phyloP scores from a whole-genome alignment of 306 rosid species.

The Pterocarpus santalinus region DNA sequence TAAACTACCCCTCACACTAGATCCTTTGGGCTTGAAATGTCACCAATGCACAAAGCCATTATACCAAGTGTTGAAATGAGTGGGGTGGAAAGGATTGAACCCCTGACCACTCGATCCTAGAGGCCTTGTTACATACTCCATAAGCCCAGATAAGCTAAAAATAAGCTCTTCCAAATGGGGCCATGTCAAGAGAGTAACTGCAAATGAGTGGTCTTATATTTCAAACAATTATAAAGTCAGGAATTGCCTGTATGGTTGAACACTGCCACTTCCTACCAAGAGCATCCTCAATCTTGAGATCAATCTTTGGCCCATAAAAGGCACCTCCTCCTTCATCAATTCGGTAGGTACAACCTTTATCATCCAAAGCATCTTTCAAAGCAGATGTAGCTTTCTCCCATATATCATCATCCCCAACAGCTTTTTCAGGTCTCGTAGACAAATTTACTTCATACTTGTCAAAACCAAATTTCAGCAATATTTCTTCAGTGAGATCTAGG shows the following conservation, averaged over 20 bases:
- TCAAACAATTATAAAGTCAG: conserved; percentile 37
- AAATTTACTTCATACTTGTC: conserved; percentile 91
- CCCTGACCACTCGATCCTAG: not conserved
- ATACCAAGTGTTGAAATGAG: conserved; percentile 9
- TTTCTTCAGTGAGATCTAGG: conserved; percentile 88
- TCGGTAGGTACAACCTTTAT: conserved; percentile 91
- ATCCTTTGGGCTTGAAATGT: conserved; percentile 8
- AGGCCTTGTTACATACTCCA: not conserved
- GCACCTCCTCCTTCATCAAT: conserved; percentile 99
- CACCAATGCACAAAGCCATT: not conserved
- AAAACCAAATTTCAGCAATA: conserved; percentile 87
- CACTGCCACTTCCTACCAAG: conserved; percentile 99
- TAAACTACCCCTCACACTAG: not conserved
- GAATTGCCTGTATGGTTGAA: conserved; percentile 92
- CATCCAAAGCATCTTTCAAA: conserved; percentile 88
- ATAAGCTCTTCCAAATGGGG: conserved; percentile 26
- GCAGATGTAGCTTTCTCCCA: conserved; percentile 94
- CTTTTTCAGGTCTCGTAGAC: conserved; percentile 91
- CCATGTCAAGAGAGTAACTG: conserved; percentile 7
- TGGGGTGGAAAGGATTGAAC: not conserved
- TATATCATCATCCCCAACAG: conserved; percentile 86
- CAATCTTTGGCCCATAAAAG: conserved; percentile 98
- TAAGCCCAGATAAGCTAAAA: not conserved
- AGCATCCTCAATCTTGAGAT: conserved; percentile 98
- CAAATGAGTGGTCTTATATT: conserved; percentile 18